Evolutionary conservation across 176 grass and related monocot genomes (phyloP), one percentile per base, ranked within the genome.

Genomic region (Carex myosuroides): DNA sequence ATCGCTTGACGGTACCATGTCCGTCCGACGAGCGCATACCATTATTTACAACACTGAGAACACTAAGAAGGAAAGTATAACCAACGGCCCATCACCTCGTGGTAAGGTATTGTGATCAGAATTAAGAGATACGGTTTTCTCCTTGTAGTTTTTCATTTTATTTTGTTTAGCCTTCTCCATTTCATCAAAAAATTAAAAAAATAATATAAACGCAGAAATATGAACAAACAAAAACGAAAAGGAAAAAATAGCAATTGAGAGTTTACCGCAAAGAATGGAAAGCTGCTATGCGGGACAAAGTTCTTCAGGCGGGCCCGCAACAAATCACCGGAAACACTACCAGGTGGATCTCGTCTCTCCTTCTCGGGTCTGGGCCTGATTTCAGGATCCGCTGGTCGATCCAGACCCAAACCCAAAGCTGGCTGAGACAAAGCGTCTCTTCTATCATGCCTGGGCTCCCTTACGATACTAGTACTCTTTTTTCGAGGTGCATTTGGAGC

Each of bases 261-360:
- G 76, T 89, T 83, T 99, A 99, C 97, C 17, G 88, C 85, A 88
- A 62, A 88, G 79, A 95, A 99, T n/a, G 96, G 96, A 79, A 99
- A 99, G 84, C 93, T 92, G 85, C 72, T 81, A 84, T 98, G 86
- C 61, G 89, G 89, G 82, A 92, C 90, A 56, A 90, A 88, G 17
- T 87, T 95, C 78, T 89, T 94, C 66, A 96, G 80, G 62, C 88
- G 87, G 65, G 88, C 85, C 73, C 84, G 61, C 71, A 94, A 89
- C 84, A 84, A 37, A 12, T 91, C 89, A 64, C 89, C 88, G 16
- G 79, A 16, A 64, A 81, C 59, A 64, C 35, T 41, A 81, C 56
- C 57, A 81, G 60, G 32, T 39, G 5, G 33, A 63, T 81, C 59
- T 61, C 64, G 3, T 66, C 44, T 83, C 81, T 83, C 81, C 60